Base-by-base conservation (phyloP, 2,329 filamentous ascomycete genomes). In the Trichoderma afroharzianum region DNA sequence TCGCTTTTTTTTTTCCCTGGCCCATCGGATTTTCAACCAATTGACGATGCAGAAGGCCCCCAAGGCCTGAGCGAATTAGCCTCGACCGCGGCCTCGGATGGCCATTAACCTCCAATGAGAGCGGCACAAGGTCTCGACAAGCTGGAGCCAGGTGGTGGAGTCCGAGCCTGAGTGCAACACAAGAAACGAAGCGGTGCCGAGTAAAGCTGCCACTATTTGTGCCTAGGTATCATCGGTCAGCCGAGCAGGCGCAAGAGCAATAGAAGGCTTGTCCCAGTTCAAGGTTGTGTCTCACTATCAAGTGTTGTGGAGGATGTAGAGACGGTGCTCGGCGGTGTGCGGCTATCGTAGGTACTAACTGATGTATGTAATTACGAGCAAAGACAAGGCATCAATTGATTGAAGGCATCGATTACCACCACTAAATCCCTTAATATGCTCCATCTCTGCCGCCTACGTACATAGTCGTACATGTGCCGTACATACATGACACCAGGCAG, bases 71-170 rank as follows among this genome's bases (percentile, higher is more conserved):
- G 66, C 66, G 66, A 69, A 69, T 69, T 33, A 69, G 66, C n/a
- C 47, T 69, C 43, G n/a, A 26, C 55, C 64, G 62, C 33, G 63
- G 57, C 24, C 55, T 39, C 61, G 15, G 28, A 53, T 47, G 33
- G 55, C 11, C 55, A 68, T 71, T 71, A 63, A 68, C 58, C 24
- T 68, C 70, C 70, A 71, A 68, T 71, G 63, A 28, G 63, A 69
- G 39, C n/a, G 50, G 28, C 62, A 64, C 32, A 30, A 18, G 39
- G 11, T 26, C 50, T 32, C 26, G 36, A 64, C 18, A 64, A 36
- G 30, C 28, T 66, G 33, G 59, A 70, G 50, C 47, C 61, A 11
- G 63, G 47, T 26, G 63, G 70, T 63, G 70, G 70, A 63, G 70
- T 71, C 70, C 33, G 36, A 71, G 69, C 66, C 66, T 62, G 57